Base-by-base conservation (phyloP, 164 flowering plant species). In the Chimonanthus salicifolius region DNA sequence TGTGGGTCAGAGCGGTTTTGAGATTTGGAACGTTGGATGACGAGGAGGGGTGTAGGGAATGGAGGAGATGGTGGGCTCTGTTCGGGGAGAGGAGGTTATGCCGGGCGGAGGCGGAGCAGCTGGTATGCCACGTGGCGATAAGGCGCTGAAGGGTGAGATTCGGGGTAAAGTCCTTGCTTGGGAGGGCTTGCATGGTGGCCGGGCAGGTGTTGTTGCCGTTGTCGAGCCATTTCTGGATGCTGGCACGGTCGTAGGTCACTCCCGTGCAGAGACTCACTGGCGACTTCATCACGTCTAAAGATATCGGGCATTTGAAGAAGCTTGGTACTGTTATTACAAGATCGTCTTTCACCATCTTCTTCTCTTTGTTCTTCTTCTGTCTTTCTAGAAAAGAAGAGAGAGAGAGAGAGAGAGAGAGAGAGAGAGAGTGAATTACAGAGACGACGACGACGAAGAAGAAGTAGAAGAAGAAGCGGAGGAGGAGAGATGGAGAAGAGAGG, bases 211-310 rank as follows among this genome's bases (percentile, higher is more conserved):
- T 89, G 86, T 95, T 84, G 68, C 99, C 99, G 76, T 73, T 72
- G 75, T 92, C 97, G 47, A 95, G 88, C 99, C 99, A 95, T 68
- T 76, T 83, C 70, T 92, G 96, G 77, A 95, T 95, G 82, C 91
- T 87, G 67, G 88, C 71, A 0, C 99, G 92, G 71, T 95, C 99
- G 86, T 95, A 95, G 47, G 99, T 92, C 3, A 89, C 92, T 44
- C 99, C 99, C 67, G 99, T 95, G 80, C 85, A 82, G 20, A 95
- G 82, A 64, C 91, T 91, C 20, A 95, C 99, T 3, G 99, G 99
- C 0, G 96, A 89, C 68, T 80, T 90, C 99, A 95, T 95, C 47
- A 95, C 85, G 79, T 95, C 99, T 0, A 95, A 84, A 0, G 99
- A 89, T 11, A 95, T 95, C 20, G 99, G 99, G 49, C 99, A 95